phyloP scores from a whole-genome alignment of 2,329 filamentous ascomycete species.

The Tetracladium maxilliforme region DNA sequence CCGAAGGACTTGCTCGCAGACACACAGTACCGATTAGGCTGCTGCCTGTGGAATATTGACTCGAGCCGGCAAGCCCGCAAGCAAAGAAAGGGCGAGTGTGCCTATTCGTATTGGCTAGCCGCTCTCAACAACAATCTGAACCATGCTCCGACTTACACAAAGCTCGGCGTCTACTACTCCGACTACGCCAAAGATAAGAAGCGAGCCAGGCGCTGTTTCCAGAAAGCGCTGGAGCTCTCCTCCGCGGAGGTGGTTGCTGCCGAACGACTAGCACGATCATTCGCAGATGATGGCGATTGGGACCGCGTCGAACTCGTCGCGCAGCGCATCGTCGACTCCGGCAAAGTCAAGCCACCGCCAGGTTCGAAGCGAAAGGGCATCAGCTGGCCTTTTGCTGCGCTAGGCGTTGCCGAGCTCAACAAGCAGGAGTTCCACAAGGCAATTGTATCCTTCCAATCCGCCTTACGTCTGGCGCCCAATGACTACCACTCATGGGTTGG shows the following conservation, averaged over 20 bases:
- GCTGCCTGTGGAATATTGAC: conserved; percentile 77
- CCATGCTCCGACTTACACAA: conserved; percentile 82
- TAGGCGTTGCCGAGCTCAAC: conserved; percentile 89
- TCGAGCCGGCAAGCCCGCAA: conserved; percentile 60
- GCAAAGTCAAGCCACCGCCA: conserved; percentile 76
- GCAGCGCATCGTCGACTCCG: conserved; percentile 85
- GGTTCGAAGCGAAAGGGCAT: conserved; percentile 87
- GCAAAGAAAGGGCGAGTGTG: conserved; percentile 63
- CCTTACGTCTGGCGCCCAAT: conserved; percentile 65
- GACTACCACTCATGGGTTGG: conserved; percentile 97
- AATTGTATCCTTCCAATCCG: conserved; percentile 83
- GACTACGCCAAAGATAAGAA: conserved; percentile 83
- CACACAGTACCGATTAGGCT: conserved; percentile 74
- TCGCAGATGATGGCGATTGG: conserved; percentile 88
- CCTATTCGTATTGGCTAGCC: conserved; percentile 72
- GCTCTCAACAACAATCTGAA: conserved; percentile 78
- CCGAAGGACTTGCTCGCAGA: conserved; percentile 65
- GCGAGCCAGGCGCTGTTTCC: conserved; percentile 81
- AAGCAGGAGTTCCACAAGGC: conserved; percentile 82
- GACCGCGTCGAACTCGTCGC: conserved; percentile 89
- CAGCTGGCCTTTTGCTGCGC: conserved; percentile 89
- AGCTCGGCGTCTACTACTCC: conserved; percentile 76
- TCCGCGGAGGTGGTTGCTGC: conserved; percentile 75
- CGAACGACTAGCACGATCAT: conserved; percentile 70
- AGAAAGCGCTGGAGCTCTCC: conserved; percentile 91